phyloP scores from a whole-genome alignment of 2,329 filamentous ascomycete genomes.

The Nigrograna mackinnonii region DNA sequence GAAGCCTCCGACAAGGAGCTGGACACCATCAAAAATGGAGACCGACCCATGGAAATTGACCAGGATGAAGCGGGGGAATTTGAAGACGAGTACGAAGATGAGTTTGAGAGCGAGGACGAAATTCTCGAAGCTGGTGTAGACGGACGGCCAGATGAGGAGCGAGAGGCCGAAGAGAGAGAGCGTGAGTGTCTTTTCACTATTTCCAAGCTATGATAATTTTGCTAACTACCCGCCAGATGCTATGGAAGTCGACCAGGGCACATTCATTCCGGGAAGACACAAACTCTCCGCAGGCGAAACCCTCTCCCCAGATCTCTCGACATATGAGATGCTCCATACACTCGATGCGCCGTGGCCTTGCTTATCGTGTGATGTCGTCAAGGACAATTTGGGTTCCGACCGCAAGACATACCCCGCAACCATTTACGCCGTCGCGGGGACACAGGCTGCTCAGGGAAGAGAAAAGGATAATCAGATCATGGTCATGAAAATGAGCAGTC shows the following conservation, averaged over 20 bases:
- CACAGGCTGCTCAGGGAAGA: slow-evolving; percentile 78
- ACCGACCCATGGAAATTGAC: slow-evolving; percentile 57
- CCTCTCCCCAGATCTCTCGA: slow-evolving; percentile 86
- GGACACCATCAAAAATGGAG: slow-evolving; percentile 63
- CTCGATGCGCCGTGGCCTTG: slow-evolving; percentile 96
- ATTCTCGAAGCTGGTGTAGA: slow-evolving; percentile 94
- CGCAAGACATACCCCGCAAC: slow-evolving; percentile 94
- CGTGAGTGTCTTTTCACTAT: too few relatives aligned
- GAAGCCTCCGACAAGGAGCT: slow-evolving; percentile 54
- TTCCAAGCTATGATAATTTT: too few relatives aligned
- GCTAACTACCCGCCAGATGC: slow-evolving; percentile 61
- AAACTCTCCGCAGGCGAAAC: slow-evolving; percentile 91
- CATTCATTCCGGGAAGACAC: slow-evolving; percentile 93
- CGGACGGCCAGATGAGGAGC: slow-evolving; percentile 86
- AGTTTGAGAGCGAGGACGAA: slow-evolving; percentile 90
- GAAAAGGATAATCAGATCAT: slow-evolving; percentile 90
- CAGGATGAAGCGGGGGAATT: slow-evolving; percentile 69
- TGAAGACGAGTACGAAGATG: slow-evolving; percentile 93
- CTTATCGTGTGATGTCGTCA: slow-evolving; percentile 90
- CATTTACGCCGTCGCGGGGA: slow-evolving; percentile 92
- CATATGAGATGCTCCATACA: slow-evolving; percentile 96
- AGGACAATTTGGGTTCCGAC: slow-evolving; percentile 82
- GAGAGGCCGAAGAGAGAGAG: slow-evolving; percentile 84
- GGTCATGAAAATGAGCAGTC: slow-evolving; percentile 93
- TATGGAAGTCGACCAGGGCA: slow-evolving; percentile 93